These are phyloP conservation scores for Fraxinus platypoda DNA, from an alignment of 305 asterid genomes.

Conservation along the genomic window DNA sequence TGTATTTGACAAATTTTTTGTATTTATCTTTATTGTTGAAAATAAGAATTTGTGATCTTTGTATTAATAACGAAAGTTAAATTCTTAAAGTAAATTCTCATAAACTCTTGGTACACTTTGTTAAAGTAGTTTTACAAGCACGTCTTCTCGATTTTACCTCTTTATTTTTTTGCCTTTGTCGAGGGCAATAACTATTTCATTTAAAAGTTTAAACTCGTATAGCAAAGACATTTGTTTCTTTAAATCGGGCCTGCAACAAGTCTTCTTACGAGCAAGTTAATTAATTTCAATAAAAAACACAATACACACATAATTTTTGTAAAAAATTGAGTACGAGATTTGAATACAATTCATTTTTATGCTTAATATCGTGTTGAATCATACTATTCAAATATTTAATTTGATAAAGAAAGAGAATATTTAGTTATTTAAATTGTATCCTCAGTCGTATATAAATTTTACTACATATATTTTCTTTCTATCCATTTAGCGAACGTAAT, in stretches of 20 bases:
- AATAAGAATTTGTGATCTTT: too few relatives aligned
- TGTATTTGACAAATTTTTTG: background rate
- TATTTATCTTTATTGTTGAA: background rate
- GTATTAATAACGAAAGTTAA: background rate
- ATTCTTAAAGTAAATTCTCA: background rate
- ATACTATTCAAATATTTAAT: background rate
- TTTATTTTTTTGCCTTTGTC: too few relatives aligned
- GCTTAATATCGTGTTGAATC: background rate
- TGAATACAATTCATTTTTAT: background rate
- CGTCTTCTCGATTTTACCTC: too few relatives aligned
- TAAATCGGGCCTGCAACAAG: too few relatives aligned
- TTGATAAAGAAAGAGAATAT: too few relatives aligned
- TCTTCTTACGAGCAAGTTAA: too few relatives aligned
- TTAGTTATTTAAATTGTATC: background rate
- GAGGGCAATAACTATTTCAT: background rate
- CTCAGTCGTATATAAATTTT: background rate
- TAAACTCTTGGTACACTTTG: background rate
- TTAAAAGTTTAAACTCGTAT: background rate
- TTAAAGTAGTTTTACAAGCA: too few relatives aligned
- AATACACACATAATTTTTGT: too few relatives aligned
- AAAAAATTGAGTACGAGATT: background rate
- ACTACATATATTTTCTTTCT: background rate
- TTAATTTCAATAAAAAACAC: background rate
- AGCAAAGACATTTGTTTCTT: background rate
- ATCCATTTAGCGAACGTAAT: background rate